Evolutionary conservation across 176 grass and related monocot species (phyloP).

Genomic region (Bothriochloa decipiens): DNA sequence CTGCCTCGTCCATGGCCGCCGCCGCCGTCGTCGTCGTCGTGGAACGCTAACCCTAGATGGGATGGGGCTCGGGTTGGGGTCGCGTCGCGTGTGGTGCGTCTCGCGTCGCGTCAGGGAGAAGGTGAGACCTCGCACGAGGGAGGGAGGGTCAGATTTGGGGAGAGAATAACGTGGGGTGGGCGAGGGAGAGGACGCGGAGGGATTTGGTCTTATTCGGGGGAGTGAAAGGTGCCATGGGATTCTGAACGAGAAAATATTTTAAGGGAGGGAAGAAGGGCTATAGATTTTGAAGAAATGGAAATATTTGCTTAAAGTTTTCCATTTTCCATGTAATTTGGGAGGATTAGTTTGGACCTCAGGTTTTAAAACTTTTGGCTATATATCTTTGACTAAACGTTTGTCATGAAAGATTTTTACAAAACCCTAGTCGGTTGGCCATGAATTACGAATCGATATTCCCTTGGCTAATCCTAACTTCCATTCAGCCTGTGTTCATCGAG

Average conservation of each 20-base stretch:
- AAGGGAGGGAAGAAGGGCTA: no score
- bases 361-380: no score
- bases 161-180: conserved; percentile 20
- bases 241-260: neutral
- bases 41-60: conserved; percentile 67
- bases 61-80: neutral
- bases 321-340: no score
- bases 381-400: no score
- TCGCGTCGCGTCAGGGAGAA: conserved; percentile 3
- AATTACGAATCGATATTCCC: no score
- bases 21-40: conserved; percentile 15
- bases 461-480: no score
- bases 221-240: neutral
- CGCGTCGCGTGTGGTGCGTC: conserved; percentile 26
- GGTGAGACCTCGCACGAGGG: conserved; percentile 32
- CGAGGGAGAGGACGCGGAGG: neutral
- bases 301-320: no score
- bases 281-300: neutral
- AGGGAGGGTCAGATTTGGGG: conserved; percentile 45
- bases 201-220: conserved; percentile 16
- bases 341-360: no score
- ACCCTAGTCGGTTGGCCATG: no score
- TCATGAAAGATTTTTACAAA: no score
- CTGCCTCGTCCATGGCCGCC: conserved; percentile 50
- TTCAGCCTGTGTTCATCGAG: no score